These are phyloP conservation scores for Acanthamoeba royreba DNA, from an alignment of 208 protist genomes.

Conservation along the genomic window DNA sequence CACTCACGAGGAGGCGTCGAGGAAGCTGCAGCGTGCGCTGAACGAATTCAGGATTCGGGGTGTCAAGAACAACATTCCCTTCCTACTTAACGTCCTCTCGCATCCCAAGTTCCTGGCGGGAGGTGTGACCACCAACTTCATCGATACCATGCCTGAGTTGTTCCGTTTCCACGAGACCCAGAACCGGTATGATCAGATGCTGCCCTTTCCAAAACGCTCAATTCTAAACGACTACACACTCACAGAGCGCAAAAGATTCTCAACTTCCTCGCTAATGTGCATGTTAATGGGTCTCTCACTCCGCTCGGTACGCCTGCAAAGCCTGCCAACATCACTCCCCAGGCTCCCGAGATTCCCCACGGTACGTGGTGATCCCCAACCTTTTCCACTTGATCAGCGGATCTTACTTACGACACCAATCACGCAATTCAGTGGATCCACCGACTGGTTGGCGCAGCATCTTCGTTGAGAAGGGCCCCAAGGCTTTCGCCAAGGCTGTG, in stretches of 20 bases:
- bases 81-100: slow-evolving; percentile 72
- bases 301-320: neutral
- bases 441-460: slow-evolving; percentile 7
- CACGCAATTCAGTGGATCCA: neutral
- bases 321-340: neutral
- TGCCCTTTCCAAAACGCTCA: too few species aligned
- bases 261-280: slow-evolving; percentile 52
- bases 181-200: slow-evolving; percentile 25
- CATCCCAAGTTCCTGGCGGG: slow-evolving; percentile 72
- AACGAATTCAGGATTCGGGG: slow-evolving; percentile 72
- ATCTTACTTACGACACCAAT: too few species aligned
- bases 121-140: slow-evolving; percentile 71
- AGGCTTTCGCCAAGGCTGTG: slow-evolving; percentile 73
- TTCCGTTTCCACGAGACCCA: slow-evolving; percentile 32
- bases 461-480: slow-evolving; percentile 56
- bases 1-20: slow-evolving; percentile 51
- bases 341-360: slow-evolving; percentile 1
- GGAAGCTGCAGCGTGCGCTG: slow-evolving; percentile 69
- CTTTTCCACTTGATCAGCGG: too few species aligned
- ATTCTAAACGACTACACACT: too few species aligned
- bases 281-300: slow-evolving; percentile 39
- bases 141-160: slow-evolving; percentile 56
- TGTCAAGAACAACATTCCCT: slow-evolving; percentile 82
- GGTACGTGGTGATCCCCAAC: neutral
- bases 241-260: neutral